These are phyloP conservation scores for Euphrasia confusa DNA, from an alignment of 257 asterid genomes.

Conservation along the genomic window DNA sequence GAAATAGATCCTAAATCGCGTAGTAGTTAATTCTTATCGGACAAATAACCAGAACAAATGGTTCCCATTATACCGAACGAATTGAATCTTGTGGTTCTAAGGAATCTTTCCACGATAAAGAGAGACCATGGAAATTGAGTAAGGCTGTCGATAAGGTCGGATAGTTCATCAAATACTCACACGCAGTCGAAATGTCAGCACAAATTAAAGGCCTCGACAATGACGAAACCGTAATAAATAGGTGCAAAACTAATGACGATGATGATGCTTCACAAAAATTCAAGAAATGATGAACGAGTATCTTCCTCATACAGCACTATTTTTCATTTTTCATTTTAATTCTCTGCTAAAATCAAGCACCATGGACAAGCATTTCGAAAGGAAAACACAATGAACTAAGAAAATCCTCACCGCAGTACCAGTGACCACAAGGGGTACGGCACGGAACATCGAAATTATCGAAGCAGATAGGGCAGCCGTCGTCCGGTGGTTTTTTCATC, in stretches of 20 bases:
- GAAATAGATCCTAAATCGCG: background rate
- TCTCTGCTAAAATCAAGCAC: too few species aligned
- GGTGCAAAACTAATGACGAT: background rate
- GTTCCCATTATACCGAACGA: background rate
- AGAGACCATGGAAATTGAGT: background rate
- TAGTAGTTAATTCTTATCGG: background rate
- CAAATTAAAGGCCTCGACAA: background rate
- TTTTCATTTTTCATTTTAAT: too few species aligned
- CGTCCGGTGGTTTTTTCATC: constrained; percentile 64
- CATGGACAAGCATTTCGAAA: too few species aligned
- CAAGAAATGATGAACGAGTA: background rate
- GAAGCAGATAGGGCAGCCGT: constrained; percentile 75
- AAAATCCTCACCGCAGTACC: constrained; percentile 66
- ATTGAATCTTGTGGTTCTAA: background rate
- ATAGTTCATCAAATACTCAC: background rate
- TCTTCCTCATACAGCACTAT: background rate
- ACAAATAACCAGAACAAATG: constrained; percentile 1
- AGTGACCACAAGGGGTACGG: constrained; percentile 71
- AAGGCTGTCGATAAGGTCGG: background rate
- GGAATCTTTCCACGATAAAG: background rate
- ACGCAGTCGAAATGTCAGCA: background rate
- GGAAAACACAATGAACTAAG: background rate
- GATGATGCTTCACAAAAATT: background rate
- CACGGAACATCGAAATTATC: constrained; percentile 53
- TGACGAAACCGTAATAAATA: background rate